Percentiles rank a stretch among this genome's conserved stretches.
phyloP scores from a whole-genome alignment of 2,329 filamentous ascomycete genomes.

The Fusarium sp. region DNA sequence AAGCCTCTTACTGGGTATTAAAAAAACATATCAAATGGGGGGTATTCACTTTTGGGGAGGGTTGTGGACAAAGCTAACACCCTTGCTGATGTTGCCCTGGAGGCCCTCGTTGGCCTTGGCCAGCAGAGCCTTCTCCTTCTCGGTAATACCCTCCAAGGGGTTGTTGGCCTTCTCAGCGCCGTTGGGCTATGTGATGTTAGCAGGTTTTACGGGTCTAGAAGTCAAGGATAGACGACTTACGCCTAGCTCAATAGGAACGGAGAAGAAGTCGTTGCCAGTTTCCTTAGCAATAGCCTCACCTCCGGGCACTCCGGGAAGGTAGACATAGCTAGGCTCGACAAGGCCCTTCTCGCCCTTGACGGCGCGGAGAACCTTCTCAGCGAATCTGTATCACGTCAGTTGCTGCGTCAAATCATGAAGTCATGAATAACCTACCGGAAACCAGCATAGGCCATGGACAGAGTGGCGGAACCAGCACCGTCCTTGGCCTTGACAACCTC shows the following conservation, averaged over 20 bases:
- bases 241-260: conserved; percentile 93
- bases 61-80: conserved; percentile 88
- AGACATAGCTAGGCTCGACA: conserved; percentile 94
- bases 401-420: not conserved
- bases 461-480: conserved; percentile 86
- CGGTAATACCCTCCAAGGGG: conserved; percentile 79
- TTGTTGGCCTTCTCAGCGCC: conserved; percentile 89
- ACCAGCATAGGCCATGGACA: conserved; percentile 96
- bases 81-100: conserved; percentile 94
- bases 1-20: conserved; percentile 45
- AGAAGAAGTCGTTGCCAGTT: conserved; percentile 92
- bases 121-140: conserved; percentile 90
- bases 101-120: conserved; percentile 80
- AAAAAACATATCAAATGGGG: conserved; percentile 43
- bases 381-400: conserved; percentile 70
- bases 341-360: conserved; percentile 90
- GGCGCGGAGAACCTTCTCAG: conserved; percentile 93
- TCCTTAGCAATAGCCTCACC: conserved; percentile 87
- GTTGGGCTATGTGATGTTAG: conserved; percentile 67
- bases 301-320: conserved; percentile 88
- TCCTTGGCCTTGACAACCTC: conserved; percentile 97
- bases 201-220: conserved; percentile 33
- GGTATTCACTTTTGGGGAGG: conserved; percentile 83
- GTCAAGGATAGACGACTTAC: conserved; percentile 65
- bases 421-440: conserved; percentile 71